Evolutionary conservation across 768 basidiomycete genomes (phyloP), one percentile per base, ranked within the genome.

Genomic region (Tephrocybe sp.): DNA sequence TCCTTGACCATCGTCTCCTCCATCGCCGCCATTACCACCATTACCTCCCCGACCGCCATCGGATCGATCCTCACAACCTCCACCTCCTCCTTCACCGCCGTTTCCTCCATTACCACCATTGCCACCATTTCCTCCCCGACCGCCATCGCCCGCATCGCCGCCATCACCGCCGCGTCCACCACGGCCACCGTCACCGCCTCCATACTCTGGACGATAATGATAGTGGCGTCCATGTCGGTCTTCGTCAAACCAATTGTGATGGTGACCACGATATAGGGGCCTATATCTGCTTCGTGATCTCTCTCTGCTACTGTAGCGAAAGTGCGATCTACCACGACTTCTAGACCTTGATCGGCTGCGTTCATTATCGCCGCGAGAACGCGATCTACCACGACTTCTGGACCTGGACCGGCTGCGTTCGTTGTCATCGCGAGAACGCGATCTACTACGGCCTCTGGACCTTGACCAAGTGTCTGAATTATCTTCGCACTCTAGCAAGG

Each of bases 401-500:
- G 41, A 44, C n/a, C 40, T 18, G n/a, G 38, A 24, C 9, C 47
- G 28, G 19, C 41, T 30, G 19, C 19, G 6, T 13, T 22, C 34
- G 16, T 36, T 11, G 19, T 36, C 31, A 7, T 51, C 22, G 22
- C 30, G 48, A 30, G 44, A 54, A 36, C 7, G 31, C 26, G 40
- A 35, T 36, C 35, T 27, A 44, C 26, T 37, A 13, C 42, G 41
- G 37, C 34, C 26, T 46, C 44, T 45, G 41, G 38, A 54, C 21
- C 24, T 37, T 19, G 51, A 52, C 37, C 36, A n/a, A 22, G 34
- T n/a, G n/a, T 47, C n/a, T 15, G 43, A 24, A 36, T 44, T 22
- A 8, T 53, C 41, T 9, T 48, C 46, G 34, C 56, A 56, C 22
- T 52, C 55, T 22, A 56, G 55, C 13, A 56, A 45, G 24, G 24